Base-by-base conservation (phyloP, 805 yeast genomes). In the Candida maris region DNA sequence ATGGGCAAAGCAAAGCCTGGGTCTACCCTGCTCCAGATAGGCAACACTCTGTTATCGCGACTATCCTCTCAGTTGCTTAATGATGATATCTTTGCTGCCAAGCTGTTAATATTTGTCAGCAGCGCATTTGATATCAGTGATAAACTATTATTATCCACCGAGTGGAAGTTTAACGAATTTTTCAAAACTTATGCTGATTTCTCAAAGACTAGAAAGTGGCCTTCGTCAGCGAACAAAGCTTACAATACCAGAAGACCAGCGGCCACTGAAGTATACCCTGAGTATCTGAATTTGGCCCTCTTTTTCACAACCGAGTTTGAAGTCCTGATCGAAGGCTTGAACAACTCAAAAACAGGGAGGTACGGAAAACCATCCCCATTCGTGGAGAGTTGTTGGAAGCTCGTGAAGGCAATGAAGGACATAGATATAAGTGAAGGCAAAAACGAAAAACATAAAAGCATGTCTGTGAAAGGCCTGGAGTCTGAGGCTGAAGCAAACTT, bases 1-100 rank as follows among this genome's bases (percentile, higher is more conserved):
- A 43, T 48, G 7, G 65, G 64, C 13, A 61, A 56, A 30, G 38
- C 42, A 7, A 56, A 56, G 41, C 62, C 64, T 7, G 65, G 65
- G 3, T 51, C 62, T 7, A 50, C 52, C 14, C 38, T 60, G 6
- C 38, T 61, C 3, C 56, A 49, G 15, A 34, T 59, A 4, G 61
- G 56, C 12, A 56, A 59, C 38, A 48, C 39, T 16, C 22, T 59
- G 7, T 35, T 54, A 15, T 49, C 53, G 3, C 45, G 44, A 29
- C 32, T 53, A 24, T 24, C 40, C 7, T 37, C 32, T 27, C 53
- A 46, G 37, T 35, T 52, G 19, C 35, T 39, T 23, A 44, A 51
- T 6, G 39, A 51, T 26, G 61, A 57, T 30, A 26, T 42, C 3
- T 49, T 50, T 39, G 41, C 55, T 0, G 38, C 57, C 3, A 41